Evolutionary conservation across 768 basidiomycete species (phyloP).

Genomic region (Pleurotus ostreatus): DNA sequence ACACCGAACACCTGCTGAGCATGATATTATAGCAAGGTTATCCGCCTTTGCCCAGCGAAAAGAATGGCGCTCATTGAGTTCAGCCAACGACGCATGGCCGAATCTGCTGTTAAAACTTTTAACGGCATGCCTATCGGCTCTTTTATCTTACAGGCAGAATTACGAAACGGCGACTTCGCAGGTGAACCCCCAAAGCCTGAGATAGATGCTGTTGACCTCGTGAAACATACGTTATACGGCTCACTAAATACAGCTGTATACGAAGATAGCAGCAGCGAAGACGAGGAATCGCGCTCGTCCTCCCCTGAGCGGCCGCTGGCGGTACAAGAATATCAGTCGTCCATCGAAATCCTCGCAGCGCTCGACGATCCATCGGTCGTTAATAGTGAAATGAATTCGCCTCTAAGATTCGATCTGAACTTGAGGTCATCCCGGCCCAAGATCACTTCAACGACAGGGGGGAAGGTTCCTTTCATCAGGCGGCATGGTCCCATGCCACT

Average conservation of each 20-base stretch:
- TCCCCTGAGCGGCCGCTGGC: not conserved
- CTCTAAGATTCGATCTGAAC: not conserved
- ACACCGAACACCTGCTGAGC: not conserved
- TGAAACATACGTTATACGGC: slow-evolving; percentile 3
- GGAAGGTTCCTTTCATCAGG: too few species aligned
- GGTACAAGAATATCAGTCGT: not conserved
- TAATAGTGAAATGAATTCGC: too few species aligned
- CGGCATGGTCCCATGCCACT: too few species aligned
- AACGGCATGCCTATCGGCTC: not conserved
- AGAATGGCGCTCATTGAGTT: slow-evolving; percentile 1
- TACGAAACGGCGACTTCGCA: not conserved
- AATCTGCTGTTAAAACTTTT: slow-evolving; percentile 2
- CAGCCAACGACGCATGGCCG: not conserved
- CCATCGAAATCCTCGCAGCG: too few species aligned
- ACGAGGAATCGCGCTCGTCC: not conserved
- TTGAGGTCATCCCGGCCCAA: not conserved
- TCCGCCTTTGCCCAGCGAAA: not conserved
- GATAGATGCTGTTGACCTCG: not conserved
- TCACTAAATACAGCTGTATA: slow-evolving; percentile 8
- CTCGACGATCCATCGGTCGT: too few species aligned
- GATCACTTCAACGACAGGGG: too few species aligned
- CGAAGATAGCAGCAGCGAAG: slow-evolving; percentile 7
- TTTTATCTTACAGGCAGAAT: not conserved
- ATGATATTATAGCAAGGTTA: not conserved
- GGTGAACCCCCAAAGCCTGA: not conserved